Evolutionary conservation across 305 asterid genomes (phyloP), one percentile per base, ranked within the genome.

Genomic region (Fraxinus floribunda): DNA sequence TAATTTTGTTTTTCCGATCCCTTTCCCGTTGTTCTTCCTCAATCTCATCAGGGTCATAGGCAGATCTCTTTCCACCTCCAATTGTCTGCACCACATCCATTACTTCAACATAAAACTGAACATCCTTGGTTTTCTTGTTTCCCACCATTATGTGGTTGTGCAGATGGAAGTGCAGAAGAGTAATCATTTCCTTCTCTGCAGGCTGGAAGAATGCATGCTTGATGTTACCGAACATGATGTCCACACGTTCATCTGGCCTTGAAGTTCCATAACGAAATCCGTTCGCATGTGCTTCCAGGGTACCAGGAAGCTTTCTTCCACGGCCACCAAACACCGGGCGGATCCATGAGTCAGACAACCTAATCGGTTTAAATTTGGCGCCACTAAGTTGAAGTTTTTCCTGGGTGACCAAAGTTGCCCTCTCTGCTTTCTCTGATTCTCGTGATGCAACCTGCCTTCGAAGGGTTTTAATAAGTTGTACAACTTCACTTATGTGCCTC

Each of bases 1-100:
- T 94, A 57, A 89, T 92, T 88, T 94, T 93, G 87, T 94, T 94
- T 78, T 93, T 93, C 41, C 94, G 86, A n/a, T 90, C 94, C 71
- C 97, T 90, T 87, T 94, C 97, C 81, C 97, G 86, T 81, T 93
- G 95, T 78, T 94, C 98, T 86, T 94, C 98, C 89, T 93, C 97
- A 79, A 93, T 92, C 89, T 94, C 97, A 83, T 94, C 97, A 2
- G 98, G 97, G 77, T 93, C 98, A 79, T 92, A 92, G 13, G 94
- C 91, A 79, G 94, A 90, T 78, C 98, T 85, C 87, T 88, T 91
- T 57, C 95, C 92, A 84, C 93, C 91, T 2, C 97, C 94, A 76
- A 93, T 89, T 35, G 91, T 88, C 73, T 94, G 97, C 35, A 92
- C 97, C 86, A 89, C 88, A 78, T 94, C 97, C 97, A 94, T 94